Conservation (phyloP, 2,329 filamentous ascomycete species). For the Rhynchosporium agropyri region DNA sequence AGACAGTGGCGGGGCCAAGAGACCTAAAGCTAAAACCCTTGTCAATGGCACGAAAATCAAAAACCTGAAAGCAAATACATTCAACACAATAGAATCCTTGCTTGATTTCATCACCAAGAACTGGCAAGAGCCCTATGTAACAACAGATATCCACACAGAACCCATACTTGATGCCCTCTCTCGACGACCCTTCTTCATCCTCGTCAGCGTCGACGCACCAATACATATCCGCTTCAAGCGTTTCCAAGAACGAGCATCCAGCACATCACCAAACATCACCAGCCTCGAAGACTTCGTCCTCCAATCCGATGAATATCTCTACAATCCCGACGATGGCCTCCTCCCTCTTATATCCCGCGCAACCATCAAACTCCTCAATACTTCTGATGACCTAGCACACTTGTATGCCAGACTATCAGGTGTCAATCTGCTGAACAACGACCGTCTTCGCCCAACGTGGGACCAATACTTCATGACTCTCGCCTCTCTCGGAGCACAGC, state of each 20-base stretch:
- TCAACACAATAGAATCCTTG: slow-evolving; percentile 66
- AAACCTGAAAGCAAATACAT: slow-evolving; percentile 45
- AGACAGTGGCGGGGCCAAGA: neutral
- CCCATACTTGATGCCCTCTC: slow-evolving; percentile 72
- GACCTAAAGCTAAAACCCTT: slow-evolving; percentile 6
- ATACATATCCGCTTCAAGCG: slow-evolving; percentile 82
- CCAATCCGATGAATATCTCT: slow-evolving; percentile 74
- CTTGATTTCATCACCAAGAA: slow-evolving; percentile 82
- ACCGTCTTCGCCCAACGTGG: slow-evolving; percentile 86
- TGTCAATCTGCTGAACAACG: slow-evolving; percentile 75
- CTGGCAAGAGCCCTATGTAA: slow-evolving; percentile 86
- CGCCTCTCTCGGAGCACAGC: slow-evolving; percentile 85
- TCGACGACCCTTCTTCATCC: slow-evolving; percentile 86
- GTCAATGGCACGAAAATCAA: slow-evolving; percentile 20
- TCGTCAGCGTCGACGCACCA: slow-evolving; percentile 90
- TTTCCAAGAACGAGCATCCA: slow-evolving; percentile 58
- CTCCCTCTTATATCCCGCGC: slow-evolving; percentile 80
- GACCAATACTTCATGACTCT: slow-evolving; percentile 98
- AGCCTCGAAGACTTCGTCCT: slow-evolving; percentile 59
- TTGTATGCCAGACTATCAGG: slow-evolving; percentile 73
- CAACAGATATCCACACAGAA: slow-evolving; percentile 78
- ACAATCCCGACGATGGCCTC: slow-evolving; percentile 64
- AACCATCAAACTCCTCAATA: slow-evolving; percentile 84
- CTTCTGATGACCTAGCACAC: slow-evolving; percentile 69
- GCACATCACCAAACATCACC: slow-evolving; percentile 27